phyloP scores from a whole-genome alignment of 2,329 filamentous ascomycete genomes.

The Coleophoma cylindrospora region DNA sequence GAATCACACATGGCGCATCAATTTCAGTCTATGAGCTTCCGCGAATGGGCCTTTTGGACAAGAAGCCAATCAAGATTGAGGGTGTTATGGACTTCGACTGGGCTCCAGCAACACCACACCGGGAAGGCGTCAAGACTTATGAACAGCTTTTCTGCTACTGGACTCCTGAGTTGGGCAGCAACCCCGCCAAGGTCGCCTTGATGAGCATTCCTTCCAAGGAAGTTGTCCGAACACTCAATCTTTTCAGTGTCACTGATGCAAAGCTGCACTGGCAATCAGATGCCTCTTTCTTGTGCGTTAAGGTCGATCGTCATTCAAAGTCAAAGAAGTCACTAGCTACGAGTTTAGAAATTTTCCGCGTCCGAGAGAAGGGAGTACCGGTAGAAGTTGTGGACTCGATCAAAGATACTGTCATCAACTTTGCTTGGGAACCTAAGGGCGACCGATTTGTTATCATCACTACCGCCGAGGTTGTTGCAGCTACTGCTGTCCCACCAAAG shows the following conservation, averaged over 20 bases:
- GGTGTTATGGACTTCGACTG: slow-evolving; percentile 98
- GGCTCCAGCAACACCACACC: slow-evolving; percentile 77
- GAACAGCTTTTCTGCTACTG: slow-evolving; percentile 98
- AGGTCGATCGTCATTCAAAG: slow-evolving; percentile 98
- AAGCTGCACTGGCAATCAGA: slow-evolving; percentile 99
- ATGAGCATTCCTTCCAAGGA: slow-evolving; percentile 97
- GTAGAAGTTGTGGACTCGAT: slow-evolving; percentile 97
- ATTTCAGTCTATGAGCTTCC: slow-evolving; percentile 91
- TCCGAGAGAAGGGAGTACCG: slow-evolving; percentile 95
- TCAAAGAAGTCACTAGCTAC: slow-evolving; percentile 98
- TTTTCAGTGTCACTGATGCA: slow-evolving; percentile 96
- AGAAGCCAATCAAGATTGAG: slow-evolving; percentile 91
- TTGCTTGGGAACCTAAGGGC: slow-evolving; percentile 98
- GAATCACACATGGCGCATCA: slow-evolving; percentile 79
- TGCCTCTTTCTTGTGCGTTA: slow-evolving; percentile 89
- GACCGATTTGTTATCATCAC: slow-evolving; percentile 97
- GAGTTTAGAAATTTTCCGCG: slow-evolving; percentile 96
- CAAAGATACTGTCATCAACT: slow-evolving; percentile 99
- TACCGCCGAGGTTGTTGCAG: slow-evolving; percentile 74
- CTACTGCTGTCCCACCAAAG: slow-evolving; percentile 83
- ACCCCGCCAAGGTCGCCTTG: slow-evolving; percentile 91
- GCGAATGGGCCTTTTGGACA: slow-evolving; percentile 84
- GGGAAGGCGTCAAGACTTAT: slow-evolving; percentile 83
- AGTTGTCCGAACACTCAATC: slow-evolving; percentile 87
- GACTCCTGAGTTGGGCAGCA: slow-evolving; percentile 97